Conservation (phyloP, 2,329 filamentous ascomycete species). For the Aspergillus puulaauensis region DNA sequence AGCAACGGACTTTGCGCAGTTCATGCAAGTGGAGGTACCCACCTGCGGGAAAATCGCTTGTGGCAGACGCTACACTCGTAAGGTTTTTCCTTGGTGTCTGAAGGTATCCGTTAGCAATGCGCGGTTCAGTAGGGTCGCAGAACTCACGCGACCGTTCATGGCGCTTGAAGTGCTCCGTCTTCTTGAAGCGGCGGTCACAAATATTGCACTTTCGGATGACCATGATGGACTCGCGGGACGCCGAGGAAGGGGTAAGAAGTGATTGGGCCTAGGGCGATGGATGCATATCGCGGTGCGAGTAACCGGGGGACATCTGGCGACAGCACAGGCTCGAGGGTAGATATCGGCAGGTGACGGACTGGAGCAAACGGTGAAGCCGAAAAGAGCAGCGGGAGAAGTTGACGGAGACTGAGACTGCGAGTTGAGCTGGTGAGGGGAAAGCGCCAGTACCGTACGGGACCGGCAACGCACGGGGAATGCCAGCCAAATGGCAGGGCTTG, state of each 20-base stretch:
- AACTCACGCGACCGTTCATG: constrained; percentile 56
- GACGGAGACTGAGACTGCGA: not conserved
- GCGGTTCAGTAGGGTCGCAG: constrained; percentile 3
- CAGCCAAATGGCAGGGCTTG: not conserved
- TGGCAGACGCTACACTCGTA: constrained; percentile 55
- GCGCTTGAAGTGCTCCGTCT: constrained; percentile 56
- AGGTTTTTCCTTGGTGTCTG: constrained; percentile 56
- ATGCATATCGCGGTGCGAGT: constrained; percentile 1
- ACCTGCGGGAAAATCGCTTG: constrained; percentile 57
- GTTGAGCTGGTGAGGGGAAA: constrained; percentile 1
- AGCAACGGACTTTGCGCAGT: constrained; percentile 12
- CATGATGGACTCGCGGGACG: constrained; percentile 29
- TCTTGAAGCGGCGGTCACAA: constrained; percentile 57
- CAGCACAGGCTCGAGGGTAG: not conserved
- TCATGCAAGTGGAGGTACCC: constrained; percentile 4
- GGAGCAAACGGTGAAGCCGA: not conserved
- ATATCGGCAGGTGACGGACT: not conserved
- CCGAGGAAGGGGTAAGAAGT: constrained; percentile 2
- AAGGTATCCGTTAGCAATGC: not conserved
- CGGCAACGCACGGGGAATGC: not conserved
- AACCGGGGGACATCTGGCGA: not conserved
- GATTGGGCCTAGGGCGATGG: not conserved
- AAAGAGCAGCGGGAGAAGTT: not conserved
- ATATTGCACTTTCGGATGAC: constrained; percentile 46
- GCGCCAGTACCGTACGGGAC: not conserved